These are phyloP conservation scores for Eutrema yunnanense DNA, from an alignment of 345 rosid genomes.

Conservation along the genomic window DNA sequence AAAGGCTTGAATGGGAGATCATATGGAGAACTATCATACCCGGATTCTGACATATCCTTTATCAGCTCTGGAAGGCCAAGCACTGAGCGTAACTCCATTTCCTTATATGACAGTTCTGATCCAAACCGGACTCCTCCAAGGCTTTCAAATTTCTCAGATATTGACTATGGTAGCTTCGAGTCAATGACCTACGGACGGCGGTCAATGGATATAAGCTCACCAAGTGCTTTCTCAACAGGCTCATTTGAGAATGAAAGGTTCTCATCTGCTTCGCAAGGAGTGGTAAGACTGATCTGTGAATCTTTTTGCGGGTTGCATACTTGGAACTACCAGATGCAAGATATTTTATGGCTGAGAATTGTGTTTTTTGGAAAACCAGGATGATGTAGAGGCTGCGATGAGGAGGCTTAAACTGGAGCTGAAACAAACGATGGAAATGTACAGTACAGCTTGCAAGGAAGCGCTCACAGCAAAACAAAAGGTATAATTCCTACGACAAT, in stretches of 20 bases:
- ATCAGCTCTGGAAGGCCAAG: slow-evolving; percentile 77
- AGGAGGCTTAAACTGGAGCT: slow-evolving; percentile 81
- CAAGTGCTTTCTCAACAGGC: slow-evolving; percentile 28
- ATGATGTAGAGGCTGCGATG: slow-evolving; percentile 90
- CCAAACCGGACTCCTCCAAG: slow-evolving; percentile 34
- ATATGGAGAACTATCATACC: slow-evolving; percentile 39
- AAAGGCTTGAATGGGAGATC: slow-evolving; percentile 46
- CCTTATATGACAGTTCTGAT: slow-evolving; percentile 41
- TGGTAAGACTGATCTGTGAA: slow-evolving; percentile 32
- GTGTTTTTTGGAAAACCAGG: slow-evolving; percentile 32
- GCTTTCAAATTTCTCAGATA: slow-evolving; percentile 53
- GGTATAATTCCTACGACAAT: slow-evolving; percentile 36
- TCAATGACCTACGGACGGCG: slow-evolving; percentile 36
- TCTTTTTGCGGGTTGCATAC: background rate
- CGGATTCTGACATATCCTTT: slow-evolving; percentile 65
- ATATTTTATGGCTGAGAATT: slow-evolving; percentile 1
- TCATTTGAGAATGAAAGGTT: slow-evolving; percentile 48
- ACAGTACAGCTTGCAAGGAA: slow-evolving; percentile 88
- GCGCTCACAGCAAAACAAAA: slow-evolving; percentile 82
- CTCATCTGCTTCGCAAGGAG: slow-evolving; percentile 36
- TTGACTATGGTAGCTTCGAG: slow-evolving; percentile 57
- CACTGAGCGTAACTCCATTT: slow-evolving; percentile 47
- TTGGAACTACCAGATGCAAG: background rate
- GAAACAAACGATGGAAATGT: slow-evolving; percentile 96
- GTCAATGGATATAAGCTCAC: slow-evolving; percentile 45